Base-by-base conservation (phyloP, 805 yeast genomes). In the Metschnikowia gruessii region DNA sequence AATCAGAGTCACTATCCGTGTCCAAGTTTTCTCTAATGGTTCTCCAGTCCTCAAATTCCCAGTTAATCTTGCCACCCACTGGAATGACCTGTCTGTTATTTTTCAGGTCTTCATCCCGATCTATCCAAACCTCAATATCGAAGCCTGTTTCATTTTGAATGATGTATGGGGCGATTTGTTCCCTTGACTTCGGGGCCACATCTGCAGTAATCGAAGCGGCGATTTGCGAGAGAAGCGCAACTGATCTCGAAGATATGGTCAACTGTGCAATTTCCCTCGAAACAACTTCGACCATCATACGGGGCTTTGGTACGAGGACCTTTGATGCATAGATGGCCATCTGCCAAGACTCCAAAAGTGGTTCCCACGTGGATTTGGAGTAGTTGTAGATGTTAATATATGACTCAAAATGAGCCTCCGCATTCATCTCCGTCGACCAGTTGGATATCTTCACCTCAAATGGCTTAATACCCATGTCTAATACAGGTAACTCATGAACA, bases 21-120 rank as follows among this genome's bases (percentile, higher is more conserved):
- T 80, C 83, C 46, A 91, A 68, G 45, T 82, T 81, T 59, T 92
- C 96, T 64, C 99, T 82, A 19, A 90, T 78, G 26, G 76, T 75
- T 51, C 87, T 75, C 97, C 98, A 94, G 60, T 92, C 97, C 58
- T 91, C 96, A 69, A 95, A 95, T 34, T 90, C 82, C 97, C 98
- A 94, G 1, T 87, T 85, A 4, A 79, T 61, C 3, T 65, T 63
- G 4, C 77, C 80, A 1, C 78, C 77, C 42, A 81, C 72, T 33
- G 69, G 63, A 13, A 87, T 59, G 0, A 56, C 32, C 0, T 75
- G 70, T 45, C 63, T 54, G 28, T 58, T 48, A 11, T 53, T 53
- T 2, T 64, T 57, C 26, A 61, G 58, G 9, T 66, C 72, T 40
- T 85, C 87, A 8, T 37, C 35, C 3, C 48, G 45, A 24, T 52